A percentile compares a stretch with the other conserved stretches of the same genome.
Evolutionary conservation across 345 rosid species (phyloP).

Genomic region (Alliaria petiolata): DNA sequence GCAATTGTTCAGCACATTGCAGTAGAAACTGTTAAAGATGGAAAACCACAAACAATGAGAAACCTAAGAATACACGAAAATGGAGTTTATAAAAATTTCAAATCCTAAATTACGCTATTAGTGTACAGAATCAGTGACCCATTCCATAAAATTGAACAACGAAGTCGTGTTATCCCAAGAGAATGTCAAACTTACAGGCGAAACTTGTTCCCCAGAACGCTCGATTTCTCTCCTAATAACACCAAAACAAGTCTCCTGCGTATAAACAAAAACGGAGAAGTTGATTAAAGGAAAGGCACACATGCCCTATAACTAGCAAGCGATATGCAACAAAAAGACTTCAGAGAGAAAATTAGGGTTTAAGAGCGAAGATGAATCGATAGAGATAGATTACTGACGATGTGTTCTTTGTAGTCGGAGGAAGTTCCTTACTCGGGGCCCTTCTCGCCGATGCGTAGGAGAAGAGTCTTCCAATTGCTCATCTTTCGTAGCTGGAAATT

Average conservation of each 20-base stretch:
- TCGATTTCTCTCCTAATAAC: constrained; percentile 78
- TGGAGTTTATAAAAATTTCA: neutral
- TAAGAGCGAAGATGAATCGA: neutral
- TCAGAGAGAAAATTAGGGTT: constrained; percentile 31
- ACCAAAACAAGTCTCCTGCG: constrained; percentile 82
- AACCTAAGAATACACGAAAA: neutral
- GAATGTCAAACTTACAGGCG: constrained; percentile 35
- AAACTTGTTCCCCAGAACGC: constrained; percentile 61
- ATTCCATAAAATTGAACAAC: neutral
- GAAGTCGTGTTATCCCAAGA: too few relatives aligned
- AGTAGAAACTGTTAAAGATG: constrained; percentile 63
- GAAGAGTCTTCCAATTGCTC: constrained; percentile 82
- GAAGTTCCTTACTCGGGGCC: constrained; percentile 69
- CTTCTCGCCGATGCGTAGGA: constrained; percentile 89
- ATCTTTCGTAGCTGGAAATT: constrained; percentile 25
- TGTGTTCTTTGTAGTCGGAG: constrained; percentile 79
- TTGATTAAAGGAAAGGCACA: neutral
- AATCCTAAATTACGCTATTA: neutral
- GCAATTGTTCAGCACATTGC: constrained; percentile 83
- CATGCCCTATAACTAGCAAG: neutral
- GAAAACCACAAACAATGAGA: neutral
- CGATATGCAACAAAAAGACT: neutral
- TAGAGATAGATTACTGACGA: constrained; percentile 42
- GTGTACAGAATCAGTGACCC: neutral
- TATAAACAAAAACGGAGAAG: neutral